Evolutionary conservation across 2,329 filamentous ascomycete genomes (phyloP), one percentile per base, ranked within the genome.

Genomic region (Monosporascus ibericus): DNA sequence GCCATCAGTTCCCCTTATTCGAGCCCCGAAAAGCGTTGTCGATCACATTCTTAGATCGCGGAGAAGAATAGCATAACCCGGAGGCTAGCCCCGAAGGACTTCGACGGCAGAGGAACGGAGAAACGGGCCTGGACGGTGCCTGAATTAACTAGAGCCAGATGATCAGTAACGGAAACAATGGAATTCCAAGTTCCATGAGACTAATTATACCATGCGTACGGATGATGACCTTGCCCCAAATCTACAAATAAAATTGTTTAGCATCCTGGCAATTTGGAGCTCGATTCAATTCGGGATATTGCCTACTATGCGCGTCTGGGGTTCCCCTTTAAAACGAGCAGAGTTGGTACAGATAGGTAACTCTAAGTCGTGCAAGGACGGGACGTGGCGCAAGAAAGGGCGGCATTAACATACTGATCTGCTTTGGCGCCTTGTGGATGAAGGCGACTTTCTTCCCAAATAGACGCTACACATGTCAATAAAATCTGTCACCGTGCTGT

Each of bases 391-490:
- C 27, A 30, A 30, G 27, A 24, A 30, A 20, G 38, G 11, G 30
- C 17, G 37, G 8, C 8, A 39, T 47, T 8, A 22, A 55, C 55
- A 3, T 50, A 57, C 55, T 51, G 20, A 48, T 53, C 44, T 57
- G 51, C 18, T 52, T 57, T 30, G 48, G 53, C 6, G 53, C 55
- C 46, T 57, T 55, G n/a, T 57, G 38, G 44, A 57, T 38, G 42
- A 57, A 57, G 18, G 53, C 55, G n/a, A 57, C 47, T 34, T 53
- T 57, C 40, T 57, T 57, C 55, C 55, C 11, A 57, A 49, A 40
- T 57, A 57, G 49, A 57, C 55, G 39, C 55, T 57, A 44, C 18
- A 25, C 37, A 36, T 34, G 50, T 55, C 48, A 53, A 50, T 27
- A 39, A 34, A 9, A 22, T 22, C 22, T 22, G 22, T 22, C 22